Percentiles rank a stretch among this genome's conserved stretches.
Evolutionary conservation across 108 stramenopile genomes (phyloP).

Genomic region (Mayamaea pseudoterrestris): DNA sequence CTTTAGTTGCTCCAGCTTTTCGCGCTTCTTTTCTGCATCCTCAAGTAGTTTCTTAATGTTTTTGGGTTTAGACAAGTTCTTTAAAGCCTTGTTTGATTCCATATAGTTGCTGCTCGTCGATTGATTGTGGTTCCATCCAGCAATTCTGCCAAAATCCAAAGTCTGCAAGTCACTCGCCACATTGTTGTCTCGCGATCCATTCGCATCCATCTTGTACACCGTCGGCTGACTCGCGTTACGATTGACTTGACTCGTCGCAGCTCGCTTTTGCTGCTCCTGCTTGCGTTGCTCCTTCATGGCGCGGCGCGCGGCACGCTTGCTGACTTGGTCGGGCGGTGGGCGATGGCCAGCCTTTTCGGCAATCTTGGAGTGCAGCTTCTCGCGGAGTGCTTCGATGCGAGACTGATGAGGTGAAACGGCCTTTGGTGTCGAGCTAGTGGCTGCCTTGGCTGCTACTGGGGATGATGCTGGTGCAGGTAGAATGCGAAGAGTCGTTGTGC

Average conservation of each 20-base stretch:
- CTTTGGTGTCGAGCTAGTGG: neutral
- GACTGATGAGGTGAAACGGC: conserved; percentile 24
- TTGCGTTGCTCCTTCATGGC: conserved; percentile 62
- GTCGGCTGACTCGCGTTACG: conserved; percentile 20
- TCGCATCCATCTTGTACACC: neutral
- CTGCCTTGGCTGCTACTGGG: conserved; percentile 10
- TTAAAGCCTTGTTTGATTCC: conserved; percentile 55
- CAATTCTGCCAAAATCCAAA: conserved; percentile 67
- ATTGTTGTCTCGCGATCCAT: neutral
- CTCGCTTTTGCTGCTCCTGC: conserved; percentile 53
- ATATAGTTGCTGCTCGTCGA: conserved; percentile 16
- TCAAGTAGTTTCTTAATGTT: conserved; percentile 69
- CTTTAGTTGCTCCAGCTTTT: conserved; percentile 60
- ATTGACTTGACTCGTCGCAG: conserved; percentile 8
- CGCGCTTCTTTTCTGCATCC: conserved; percentile 75
- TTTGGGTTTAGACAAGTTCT: conserved; percentile 58
- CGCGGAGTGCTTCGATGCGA: conserved; percentile 72
- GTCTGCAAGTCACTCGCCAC: conserved; percentile 37
- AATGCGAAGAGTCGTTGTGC: conserved; percentile 10
- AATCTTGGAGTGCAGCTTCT: conserved; percentile 68
- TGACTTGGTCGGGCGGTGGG: conserved; percentile 34
- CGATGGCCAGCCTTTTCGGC: conserved; percentile 47
- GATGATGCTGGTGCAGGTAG: conserved; percentile 16
- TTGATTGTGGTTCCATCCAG: conserved; percentile 46
- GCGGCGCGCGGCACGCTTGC: conserved; percentile 78